Evolutionary conservation across 768 basidiomycete genomes (phyloP).

Genomic region (Steccherinum ochraceum): DNA sequence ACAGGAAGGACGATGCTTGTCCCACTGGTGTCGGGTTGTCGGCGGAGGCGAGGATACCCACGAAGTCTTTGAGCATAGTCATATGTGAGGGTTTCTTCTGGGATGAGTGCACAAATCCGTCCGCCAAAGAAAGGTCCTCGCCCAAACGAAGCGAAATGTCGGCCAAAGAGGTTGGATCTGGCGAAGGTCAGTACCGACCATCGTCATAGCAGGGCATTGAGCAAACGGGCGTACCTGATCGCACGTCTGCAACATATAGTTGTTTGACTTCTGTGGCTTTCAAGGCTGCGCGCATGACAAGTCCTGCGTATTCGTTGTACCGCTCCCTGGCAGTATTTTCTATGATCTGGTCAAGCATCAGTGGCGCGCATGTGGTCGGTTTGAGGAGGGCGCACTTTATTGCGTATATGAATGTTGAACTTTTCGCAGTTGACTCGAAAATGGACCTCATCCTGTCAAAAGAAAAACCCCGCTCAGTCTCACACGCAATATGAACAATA

Average conservation of each 20-base stretch:
- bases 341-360: constrained; percentile 51
- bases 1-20: constrained; percentile 64
- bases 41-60: constrained; percentile 71
- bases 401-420: constrained; percentile 83
- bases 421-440: constrained; percentile 88
- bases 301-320: constrained; percentile 69
- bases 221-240: constrained; percentile 45
- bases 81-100: constrained; percentile 49
- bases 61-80: constrained; percentile 68
- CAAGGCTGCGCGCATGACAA: constrained; percentile 65
- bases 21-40: constrained; percentile 80
- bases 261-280: constrained; percentile 66
- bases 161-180: constrained; percentile 63
- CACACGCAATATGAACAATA: not conserved
- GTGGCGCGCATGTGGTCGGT: constrained; percentile 7
- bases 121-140: constrained; percentile 55
- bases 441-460: constrained; percentile 55
- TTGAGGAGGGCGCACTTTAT: constrained; percentile 51
- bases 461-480: not conserved
- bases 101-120: constrained; percentile 51
- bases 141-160: constrained; percentile 58
- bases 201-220: not conserved
- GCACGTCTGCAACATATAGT: constrained; percentile 48
- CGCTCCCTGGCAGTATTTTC: constrained; percentile 70
- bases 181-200: not conserved